Conservation (phyloP, 345 rosid genomes). For the Carallia brachiata region DNA sequence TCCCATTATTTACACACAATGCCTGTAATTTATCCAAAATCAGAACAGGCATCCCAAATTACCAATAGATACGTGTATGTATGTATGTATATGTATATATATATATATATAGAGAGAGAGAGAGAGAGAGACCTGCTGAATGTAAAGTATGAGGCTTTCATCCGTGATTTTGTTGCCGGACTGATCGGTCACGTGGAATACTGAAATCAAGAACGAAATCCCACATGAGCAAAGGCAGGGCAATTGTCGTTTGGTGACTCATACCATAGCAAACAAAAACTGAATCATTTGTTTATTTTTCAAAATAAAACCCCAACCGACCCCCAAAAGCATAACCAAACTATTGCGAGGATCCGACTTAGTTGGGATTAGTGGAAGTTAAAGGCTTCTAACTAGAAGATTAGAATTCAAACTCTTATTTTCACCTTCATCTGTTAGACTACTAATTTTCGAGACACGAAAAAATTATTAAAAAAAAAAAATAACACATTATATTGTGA, state of each 20-base stretch:
- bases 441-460: background rate
- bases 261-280: background rate
- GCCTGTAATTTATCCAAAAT: constrained; percentile 40
- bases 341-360: background rate
- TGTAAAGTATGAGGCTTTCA: constrained; percentile 54
- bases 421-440: too few species aligned
- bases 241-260: constrained; percentile 9
- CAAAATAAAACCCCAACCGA: background rate
- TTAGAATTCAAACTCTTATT: too few species aligned
- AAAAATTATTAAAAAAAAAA: background rate
- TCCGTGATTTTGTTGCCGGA: constrained; percentile 68
- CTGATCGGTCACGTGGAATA: constrained; percentile 82
- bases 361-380: too few species aligned
- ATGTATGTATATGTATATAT: too few species aligned
- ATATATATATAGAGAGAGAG: background rate
- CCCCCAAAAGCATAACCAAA: background rate
- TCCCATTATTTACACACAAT: constrained; percentile 50
- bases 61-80: too few species aligned
- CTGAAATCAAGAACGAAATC: constrained; percentile 30
- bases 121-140: constrained; percentile 51
- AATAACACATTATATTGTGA: background rate
- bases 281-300: too few species aligned
- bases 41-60: background rate
- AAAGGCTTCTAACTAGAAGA: too few species aligned
- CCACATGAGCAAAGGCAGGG: constrained; percentile 10